Conservation (phyloP, 768 basidiomycete genomes). For the Phallus indusiatus region DNA sequence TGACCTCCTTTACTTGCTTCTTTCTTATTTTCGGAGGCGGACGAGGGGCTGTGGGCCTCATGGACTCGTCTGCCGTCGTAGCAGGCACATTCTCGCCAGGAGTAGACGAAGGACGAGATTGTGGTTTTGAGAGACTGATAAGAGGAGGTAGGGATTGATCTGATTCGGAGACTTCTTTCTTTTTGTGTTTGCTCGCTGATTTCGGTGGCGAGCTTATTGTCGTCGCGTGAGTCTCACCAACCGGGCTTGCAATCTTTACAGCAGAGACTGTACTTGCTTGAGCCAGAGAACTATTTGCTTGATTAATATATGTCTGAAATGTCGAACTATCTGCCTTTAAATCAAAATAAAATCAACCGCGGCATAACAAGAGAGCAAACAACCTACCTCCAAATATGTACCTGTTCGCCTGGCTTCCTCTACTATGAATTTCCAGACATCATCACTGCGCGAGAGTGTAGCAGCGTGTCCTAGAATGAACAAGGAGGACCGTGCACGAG, state of each 20-base stretch:
- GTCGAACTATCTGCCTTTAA: slow-evolving; percentile 6
- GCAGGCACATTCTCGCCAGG: background rate
- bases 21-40: slow-evolving; percentile 18
- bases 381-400: slow-evolving; percentile 53
- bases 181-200: background rate
- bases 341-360: background rate
- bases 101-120: background rate
- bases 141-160: background rate
- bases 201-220: background rate
- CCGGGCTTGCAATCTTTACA: background rate
- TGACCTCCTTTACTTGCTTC: slow-evolving; percentile 33
- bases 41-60: slow-evolving; percentile 16
- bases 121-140: background rate
- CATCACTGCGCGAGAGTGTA: slow-evolving; percentile 80
- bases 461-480: slow-evolving; percentile 89
- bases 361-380: background rate
- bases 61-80: slow-evolving; percentile 9
- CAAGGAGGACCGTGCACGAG: slow-evolving; percentile 89
- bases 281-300: background rate
- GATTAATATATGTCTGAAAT: background rate
- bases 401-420: slow-evolving; percentile 61
- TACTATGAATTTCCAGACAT: slow-evolving; percentile 70
- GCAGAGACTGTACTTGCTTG: background rate
- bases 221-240: background rate
- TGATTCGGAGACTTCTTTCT: background rate